Base-by-base conservation (phyloP, 345 rosid genomes). In the Eucalyptus pumila region DNA sequence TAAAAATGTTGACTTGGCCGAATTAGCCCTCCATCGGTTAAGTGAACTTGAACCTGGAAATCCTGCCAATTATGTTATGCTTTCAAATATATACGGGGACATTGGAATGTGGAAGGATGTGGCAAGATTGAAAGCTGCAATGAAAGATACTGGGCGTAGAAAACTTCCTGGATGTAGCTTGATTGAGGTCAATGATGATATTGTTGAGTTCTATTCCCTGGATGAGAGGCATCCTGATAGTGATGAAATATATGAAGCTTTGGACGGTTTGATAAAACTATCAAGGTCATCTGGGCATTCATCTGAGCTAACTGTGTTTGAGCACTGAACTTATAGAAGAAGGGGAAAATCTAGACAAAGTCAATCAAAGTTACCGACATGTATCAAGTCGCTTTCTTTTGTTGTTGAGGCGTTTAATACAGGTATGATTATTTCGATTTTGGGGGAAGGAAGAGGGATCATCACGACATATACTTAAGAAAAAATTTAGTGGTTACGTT, bases 91-190 rank as follows among this genome's bases (percentile, higher is more conserved):
- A 54, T 95, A 97, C 85, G 97, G 99, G 48, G 96, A 95, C 89
- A 87, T 89, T 37, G 95, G 98, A 60, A 93, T 94, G 89, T 94
- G 95, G 95, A 92, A 95, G 90, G 98, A 97, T 89, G 94, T 92
- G 88, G 97, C 99, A 11, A 91, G 93, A 90, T 88, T 95, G 30
- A 97, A 96, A 92, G 94, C 95, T 89, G 97, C 97, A 69, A 94
- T 94, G 97, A 94, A 98, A 86, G 96, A 96, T 90, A 96, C 96
- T 0, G 98, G 99, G 51, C 90, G 88, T 86, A 96, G 91, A 91
- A 97, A 97, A 92, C 87, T 91, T 89, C 96, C 99, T n/a, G 99
- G 99, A 11, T 93, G 96, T 88, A 96, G 99, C 94, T 93, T 91
- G 92, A 93, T 96, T 87, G 99, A 96, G 93, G 92, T 94, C 5